Evolutionary conservation across 768 basidiomycete species (phyloP), one percentile per base, ranked within the genome.

Genomic region (Russula ochroleuca): DNA sequence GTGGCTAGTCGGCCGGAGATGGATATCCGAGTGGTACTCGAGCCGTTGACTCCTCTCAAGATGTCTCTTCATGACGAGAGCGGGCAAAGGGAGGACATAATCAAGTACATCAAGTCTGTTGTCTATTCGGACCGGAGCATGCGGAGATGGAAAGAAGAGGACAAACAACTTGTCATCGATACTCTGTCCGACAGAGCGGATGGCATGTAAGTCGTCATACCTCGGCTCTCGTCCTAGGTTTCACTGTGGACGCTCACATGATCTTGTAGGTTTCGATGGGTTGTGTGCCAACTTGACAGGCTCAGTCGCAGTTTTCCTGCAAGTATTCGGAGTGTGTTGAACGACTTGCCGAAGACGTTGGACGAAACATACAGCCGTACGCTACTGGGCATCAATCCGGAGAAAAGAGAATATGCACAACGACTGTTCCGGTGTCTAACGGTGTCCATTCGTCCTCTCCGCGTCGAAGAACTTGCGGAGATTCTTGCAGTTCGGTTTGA

Each of bases 1-100:
- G 57, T 52, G 4, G 37, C 62, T 5, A 63, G 62, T 6, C 49
- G 62, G 5, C 62, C 49, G 1, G 62, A 58, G 33, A 23, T 51
- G 6, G 62, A 63, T 35, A 59, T 63, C 38, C 47, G 21, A 15
- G 33, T 2, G 5, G 55, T n/a, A 17, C 38, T 63, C 8, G 31
- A 47, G 9, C 62, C 31, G 1, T n/a, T 63, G 17, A 14, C 38
- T n/a, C 15, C 57, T 19, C 57, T 13, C 28, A 40, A 19, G 7
- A 17, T 63, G 1, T 57, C 55, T 14, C 49, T 63, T 35, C 47
- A 63, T 19, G 41, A 51, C 5, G 40, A 58, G 28, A 47, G 5
- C 7, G 43, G 55, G 6, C 62, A 63, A 14, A 23, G 28, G 17
- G 2, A 37, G 31, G 62, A 59, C 13, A 19, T 63, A 1, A 1